Evolutionary conservation across 805 yeast species (phyloP).

Genomic region (Candida takata): DNA sequence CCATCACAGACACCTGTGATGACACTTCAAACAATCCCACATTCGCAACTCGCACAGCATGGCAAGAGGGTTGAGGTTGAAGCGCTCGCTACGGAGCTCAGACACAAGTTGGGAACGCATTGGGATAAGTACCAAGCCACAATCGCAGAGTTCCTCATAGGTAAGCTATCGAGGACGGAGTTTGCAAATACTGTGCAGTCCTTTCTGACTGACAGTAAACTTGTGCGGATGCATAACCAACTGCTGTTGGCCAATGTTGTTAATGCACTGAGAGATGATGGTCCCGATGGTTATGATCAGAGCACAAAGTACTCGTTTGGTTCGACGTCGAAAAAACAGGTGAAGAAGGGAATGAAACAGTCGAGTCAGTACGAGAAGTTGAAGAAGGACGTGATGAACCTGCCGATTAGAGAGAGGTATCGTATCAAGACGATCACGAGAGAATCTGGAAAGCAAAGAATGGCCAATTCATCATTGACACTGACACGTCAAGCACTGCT

Average conservation of each 20-base stretch:
- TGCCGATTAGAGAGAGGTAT: conserved; percentile 78
- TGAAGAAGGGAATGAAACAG: conserved; percentile 42
- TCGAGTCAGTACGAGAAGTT: conserved; percentile 74
- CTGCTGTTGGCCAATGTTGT: conserved; percentile 75
- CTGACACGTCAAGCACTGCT: conserved; percentile 51
- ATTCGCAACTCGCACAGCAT: conserved; percentile 2
- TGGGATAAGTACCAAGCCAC: conserved; percentile 88
- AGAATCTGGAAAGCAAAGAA: conserved; percentile 74
- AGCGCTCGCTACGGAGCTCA: conserved; percentile 62
- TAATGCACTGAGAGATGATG: conserved; percentile 68
- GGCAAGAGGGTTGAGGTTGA: conserved; percentile 51
- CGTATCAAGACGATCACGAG: conserved; percentile 77
- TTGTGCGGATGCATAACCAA: conserved; percentile 69
- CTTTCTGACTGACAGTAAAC: conserved; percentile 33
- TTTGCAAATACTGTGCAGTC: conserved; percentile 50
- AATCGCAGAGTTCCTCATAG: conserved; percentile 67
- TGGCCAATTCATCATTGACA: conserved; percentile 61
- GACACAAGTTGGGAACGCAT: conserved; percentile 55
- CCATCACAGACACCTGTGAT: conserved; percentile 11
- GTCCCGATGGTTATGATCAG: neutral
- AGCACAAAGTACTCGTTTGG: conserved; percentile 23
- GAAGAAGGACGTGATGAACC: conserved; percentile 78
- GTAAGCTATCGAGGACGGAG: conserved; percentile 73
- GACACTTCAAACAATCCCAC: conserved; percentile 10
- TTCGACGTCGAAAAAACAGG: conserved; percentile 32